Evolutionary conservation across 345 rosid species (phyloP), one percentile per base, ranked within the genome.

Genomic region (Pelargonium nanum): DNA sequence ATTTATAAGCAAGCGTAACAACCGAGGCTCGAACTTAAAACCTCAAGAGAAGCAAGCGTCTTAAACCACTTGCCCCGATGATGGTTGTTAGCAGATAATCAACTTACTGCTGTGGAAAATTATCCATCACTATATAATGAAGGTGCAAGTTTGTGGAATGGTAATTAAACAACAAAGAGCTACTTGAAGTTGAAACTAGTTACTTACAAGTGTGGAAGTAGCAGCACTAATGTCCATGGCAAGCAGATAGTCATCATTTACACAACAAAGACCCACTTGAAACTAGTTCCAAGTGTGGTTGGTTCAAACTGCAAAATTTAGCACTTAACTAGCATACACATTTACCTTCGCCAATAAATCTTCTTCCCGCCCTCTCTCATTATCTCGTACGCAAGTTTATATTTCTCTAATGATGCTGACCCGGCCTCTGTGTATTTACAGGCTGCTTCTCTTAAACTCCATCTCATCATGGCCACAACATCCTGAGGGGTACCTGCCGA

Each of bases 401-500:
- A 87, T 61, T 82, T 86, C 59, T 80, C 98, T 54, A 85, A 67
- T 25, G 92, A 83, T 51, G 83, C 58, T 50, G 87, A 61, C 20
- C 96, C 95, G 28, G 78, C 79, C 71, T 88, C 95, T 65, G 86
- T 67, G 64, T 80, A 91, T 80, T 79, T 85, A 63, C 88, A 74
- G 23, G 92, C 92, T 67, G 93, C 74, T 68, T 91, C 96, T 57
- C 96, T 84, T 70, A 91, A 75, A 76, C 98, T 91, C 98, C 96
- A 91, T 53, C 65, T 70, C 86, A 91, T 85, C 74, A 80, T 66
- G 17, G 87, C 72, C 79, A 79, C 83, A 0, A 82, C 78, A 58
- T 91, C 96, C 28, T 74, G 87, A 69, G 84, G 59, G 55, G 73
- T 83, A 30, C 74, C 70, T 21, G 79, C 83, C 6, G 96, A 79